Conservation (phyloP, 139 green algal species). For the Mesotaenium endlicherianum region DNA sequence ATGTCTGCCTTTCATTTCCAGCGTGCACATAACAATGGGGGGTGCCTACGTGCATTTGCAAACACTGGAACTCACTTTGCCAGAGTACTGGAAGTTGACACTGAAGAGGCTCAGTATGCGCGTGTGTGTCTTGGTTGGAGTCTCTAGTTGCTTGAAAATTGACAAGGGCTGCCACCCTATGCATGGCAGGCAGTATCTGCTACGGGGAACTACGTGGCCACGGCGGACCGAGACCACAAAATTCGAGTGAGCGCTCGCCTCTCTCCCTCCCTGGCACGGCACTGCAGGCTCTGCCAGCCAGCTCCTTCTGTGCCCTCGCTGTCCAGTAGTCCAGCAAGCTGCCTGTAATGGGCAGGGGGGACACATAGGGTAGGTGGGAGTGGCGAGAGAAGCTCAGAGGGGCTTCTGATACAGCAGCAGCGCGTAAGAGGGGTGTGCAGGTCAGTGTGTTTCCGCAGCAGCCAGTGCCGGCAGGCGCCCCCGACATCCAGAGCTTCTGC, state of each 20-base stretch:
- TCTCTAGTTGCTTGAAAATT: neutral
- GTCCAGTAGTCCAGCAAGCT: too few relatives aligned
- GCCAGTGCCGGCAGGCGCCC: conserved; percentile 55
- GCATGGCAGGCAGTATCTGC: conserved; percentile 47
- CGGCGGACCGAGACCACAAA: conserved; percentile 73
- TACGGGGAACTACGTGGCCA: conserved; percentile 64
- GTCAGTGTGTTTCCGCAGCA: conserved; percentile 46
- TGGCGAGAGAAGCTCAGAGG: too few relatives aligned
- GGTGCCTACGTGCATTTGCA: too few relatives aligned
- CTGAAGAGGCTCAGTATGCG: neutral
- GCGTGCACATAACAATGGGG: neutral
- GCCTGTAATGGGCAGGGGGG: too few relatives aligned
- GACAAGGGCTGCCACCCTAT: neutral
- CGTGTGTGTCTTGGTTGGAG: neutral
- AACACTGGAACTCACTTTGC: neutral
- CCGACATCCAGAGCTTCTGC: conserved; percentile 82
- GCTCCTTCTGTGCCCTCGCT: too few relatives aligned
- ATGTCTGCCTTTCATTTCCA: too few relatives aligned
- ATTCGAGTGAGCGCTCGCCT: conserved; percentile 55
- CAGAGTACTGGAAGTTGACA: neutral
- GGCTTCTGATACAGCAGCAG: too few relatives aligned
- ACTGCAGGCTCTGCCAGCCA: too few relatives aligned
- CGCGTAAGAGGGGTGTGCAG: conserved; percentile 36
- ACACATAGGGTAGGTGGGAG: too few relatives aligned
- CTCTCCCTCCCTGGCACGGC: conserved; percentile 34